These are phyloP conservation scores for Colletotrichum lindemuthianum DNA, from an alignment of 2,329 filamentous ascomycete genomes.

Conservation along the genomic window DNA sequence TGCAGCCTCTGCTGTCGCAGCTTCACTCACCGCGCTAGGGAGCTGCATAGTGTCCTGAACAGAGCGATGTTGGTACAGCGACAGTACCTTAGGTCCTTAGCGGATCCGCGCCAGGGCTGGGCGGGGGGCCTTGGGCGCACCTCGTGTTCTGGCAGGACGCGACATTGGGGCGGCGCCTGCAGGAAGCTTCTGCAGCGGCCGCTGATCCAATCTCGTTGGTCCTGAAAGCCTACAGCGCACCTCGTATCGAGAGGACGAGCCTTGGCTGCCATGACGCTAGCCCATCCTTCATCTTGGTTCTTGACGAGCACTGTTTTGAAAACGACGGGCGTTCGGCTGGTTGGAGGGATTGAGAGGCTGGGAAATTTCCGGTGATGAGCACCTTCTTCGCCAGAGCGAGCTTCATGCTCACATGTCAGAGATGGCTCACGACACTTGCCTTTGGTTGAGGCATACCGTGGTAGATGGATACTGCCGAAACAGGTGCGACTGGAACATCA, in stretches of 20 bases:
- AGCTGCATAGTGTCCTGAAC: too few relatives aligned
- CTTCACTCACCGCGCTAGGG: too few relatives aligned
- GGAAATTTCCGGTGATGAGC: too few relatives aligned
- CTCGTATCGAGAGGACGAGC: slow-evolving; percentile 14
- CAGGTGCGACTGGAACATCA: background rate
- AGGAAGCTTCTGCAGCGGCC: slow-evolving; percentile 15
- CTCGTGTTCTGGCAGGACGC: slow-evolving; percentile 5
- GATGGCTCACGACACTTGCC: too few relatives aligned
- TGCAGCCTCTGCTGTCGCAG: too few relatives aligned
- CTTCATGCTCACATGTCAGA: too few relatives aligned
- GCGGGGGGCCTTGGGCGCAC: background rate
- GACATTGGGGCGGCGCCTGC: background rate
- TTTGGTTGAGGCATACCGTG: too few relatives aligned
- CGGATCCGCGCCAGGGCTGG: background rate
- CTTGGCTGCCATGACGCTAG: slow-evolving; percentile 15
- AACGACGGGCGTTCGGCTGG: too few relatives aligned
- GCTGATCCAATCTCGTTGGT: slow-evolving; percentile 2
- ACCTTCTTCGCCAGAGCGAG: too few relatives aligned
- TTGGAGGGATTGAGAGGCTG: too few relatives aligned
- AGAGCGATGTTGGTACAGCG: too few relatives aligned
- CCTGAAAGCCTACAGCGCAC: slow-evolving; percentile 13
- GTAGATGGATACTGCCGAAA: slow-evolving; percentile 18
- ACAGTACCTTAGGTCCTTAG: too few relatives aligned
- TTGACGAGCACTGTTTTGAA: slow-evolving; percentile 5
- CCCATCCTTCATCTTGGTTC: background rate